phyloP scores from a whole-genome alignment of 345 rosid genomes.

The Linum tenue region DNA sequence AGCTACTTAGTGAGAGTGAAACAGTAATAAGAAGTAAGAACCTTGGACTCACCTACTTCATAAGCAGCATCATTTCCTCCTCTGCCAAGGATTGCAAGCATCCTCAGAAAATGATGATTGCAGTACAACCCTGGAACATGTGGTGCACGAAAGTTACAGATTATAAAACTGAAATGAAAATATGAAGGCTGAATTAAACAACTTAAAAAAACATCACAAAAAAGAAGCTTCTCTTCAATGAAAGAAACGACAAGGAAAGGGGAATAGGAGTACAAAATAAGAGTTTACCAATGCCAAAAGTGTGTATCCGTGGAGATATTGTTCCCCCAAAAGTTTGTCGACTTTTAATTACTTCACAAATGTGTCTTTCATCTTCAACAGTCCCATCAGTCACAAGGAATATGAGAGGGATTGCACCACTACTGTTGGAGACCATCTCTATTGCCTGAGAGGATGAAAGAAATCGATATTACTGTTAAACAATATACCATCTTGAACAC shows the following conservation, averaged over 20 bases:
- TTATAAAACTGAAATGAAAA: neutral
- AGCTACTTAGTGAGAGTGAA: neutral
- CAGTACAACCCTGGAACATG: constrained; percentile 66
- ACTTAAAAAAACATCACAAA: neutral
- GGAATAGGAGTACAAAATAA: constrained; percentile 4
- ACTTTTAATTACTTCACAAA: constrained; percentile 64
- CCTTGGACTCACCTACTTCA: constrained; percentile 46
- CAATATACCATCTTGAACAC: neutral
- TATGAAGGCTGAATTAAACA: neutral
- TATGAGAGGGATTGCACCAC: constrained; percentile 61
- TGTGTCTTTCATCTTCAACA: constrained; percentile 82
- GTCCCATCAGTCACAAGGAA: constrained; percentile 88
- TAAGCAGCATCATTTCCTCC: constrained; percentile 67
- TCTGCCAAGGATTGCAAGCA: constrained; percentile 58
- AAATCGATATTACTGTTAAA: neutral
- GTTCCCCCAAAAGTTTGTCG: constrained; percentile 36
- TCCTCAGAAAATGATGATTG: constrained; percentile 79
- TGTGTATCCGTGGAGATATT: constrained; percentile 56
- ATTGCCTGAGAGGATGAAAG: constrained; percentile 44
- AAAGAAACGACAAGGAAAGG: neutral
- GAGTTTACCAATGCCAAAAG: constrained; percentile 73
- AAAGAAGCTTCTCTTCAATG: neutral
- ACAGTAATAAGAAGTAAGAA: neutral
- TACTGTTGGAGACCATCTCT: constrained; percentile 57
- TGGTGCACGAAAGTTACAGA: neutral